Evolutionary conservation across 768 basidiomycete species (phyloP), one percentile per base, ranked within the genome.

Genomic region (Symmetrospora coprosmae): DNA sequence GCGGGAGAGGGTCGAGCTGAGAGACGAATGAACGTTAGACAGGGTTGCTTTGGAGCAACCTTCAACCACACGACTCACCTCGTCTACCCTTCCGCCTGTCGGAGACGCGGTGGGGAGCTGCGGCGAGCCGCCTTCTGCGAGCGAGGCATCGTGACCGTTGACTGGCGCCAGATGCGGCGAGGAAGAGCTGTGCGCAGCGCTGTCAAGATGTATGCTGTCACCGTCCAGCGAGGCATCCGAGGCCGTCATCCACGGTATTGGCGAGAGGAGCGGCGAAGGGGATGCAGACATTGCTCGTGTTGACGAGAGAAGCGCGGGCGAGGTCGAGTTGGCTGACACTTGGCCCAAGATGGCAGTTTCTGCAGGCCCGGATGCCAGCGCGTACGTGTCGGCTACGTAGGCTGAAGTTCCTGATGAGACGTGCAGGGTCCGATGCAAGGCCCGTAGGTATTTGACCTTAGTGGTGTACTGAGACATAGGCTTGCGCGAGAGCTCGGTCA

Each of bases 391-490:
- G 31, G 35, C 61, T n/a, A 65, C 52, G 37, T 40, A 68, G n/a
- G 55, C 45, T 23, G 62, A 63, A 5, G 39, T 52, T 7, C 83
- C 80, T 1, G 87, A 88, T 3, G 88, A 88, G 49, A 92, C 87
- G 21, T 86, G 82, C 21, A 87, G 75, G 13, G 84, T 76, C 69
- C 83, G 85, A 68, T 88, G 86, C 13, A 91, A 75, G 1, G 88
- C 88, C 2, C 88, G 84, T 37, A 89, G 78, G 70, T 88, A 91
- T 73, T 91, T 92, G 41, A 87, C 86, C 16, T 86, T 74, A 28
- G 80, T 78, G 43, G 76, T 81, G 77, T 91, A 90, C 66, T 87
- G 79, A 45, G 78, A 75, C 64, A 76, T 77, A 4, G 87, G 87
- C 39, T 78, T 72, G 13, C 84, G 66, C 65, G 82, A 81, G 25